Evolutionary conservation across 2,329 filamentous ascomycete genomes (phyloP).

Genomic region (Alternaria tenuissima): DNA sequence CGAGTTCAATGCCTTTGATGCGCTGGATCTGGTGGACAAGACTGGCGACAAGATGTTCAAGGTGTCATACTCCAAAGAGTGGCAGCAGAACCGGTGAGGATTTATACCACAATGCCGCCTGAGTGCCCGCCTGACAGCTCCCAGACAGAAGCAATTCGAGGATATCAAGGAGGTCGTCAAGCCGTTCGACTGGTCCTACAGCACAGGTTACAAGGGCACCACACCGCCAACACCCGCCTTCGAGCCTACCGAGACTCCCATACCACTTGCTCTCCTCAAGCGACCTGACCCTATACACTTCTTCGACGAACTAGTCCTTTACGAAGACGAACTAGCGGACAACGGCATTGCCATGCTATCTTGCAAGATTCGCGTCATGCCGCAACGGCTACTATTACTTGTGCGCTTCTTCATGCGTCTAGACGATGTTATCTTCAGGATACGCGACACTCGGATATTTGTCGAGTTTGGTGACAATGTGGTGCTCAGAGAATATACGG

Average conservation of each 20-base stretch:
- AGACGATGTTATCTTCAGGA: slow-evolving; percentile 85
- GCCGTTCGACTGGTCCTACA: slow-evolving; percentile 98
- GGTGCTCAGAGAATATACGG: slow-evolving; percentile 88
- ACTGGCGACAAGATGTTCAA: slow-evolving; percentile 89
- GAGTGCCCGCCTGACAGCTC: slow-evolving; percentile 15
- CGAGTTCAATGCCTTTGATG: slow-evolving; percentile 84
- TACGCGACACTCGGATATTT: slow-evolving; percentile 90
- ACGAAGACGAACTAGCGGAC: slow-evolving; percentile 97
- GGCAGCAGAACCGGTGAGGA: slow-evolving; percentile 72
- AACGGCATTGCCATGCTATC: slow-evolving; percentile 93
- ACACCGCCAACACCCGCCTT: slow-evolving; percentile 55
- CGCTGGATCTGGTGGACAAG: slow-evolving; percentile 92
- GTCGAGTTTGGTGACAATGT: slow-evolving; percentile 83
- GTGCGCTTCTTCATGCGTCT: slow-evolving; percentile 90
- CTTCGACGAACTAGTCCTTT: slow-evolving; percentile 95
- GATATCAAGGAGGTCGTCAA: slow-evolving; percentile 93
- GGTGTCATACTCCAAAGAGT: slow-evolving; percentile 90
- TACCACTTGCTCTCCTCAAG: slow-evolving; percentile 86
- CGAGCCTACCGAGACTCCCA: slow-evolving; percentile 60
- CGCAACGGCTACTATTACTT: slow-evolving; percentile 83
- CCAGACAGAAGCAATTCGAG: slow-evolving; percentile 78
- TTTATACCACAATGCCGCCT: not conserved
- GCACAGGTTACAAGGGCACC: slow-evolving; percentile 83
- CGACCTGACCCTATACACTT: slow-evolving; percentile 93
- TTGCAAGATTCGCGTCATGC: slow-evolving; percentile 93